Base-by-base conservation (phyloP, 2,329 filamentous ascomycete genomes). In the Fusarium nisikadoi region DNA sequence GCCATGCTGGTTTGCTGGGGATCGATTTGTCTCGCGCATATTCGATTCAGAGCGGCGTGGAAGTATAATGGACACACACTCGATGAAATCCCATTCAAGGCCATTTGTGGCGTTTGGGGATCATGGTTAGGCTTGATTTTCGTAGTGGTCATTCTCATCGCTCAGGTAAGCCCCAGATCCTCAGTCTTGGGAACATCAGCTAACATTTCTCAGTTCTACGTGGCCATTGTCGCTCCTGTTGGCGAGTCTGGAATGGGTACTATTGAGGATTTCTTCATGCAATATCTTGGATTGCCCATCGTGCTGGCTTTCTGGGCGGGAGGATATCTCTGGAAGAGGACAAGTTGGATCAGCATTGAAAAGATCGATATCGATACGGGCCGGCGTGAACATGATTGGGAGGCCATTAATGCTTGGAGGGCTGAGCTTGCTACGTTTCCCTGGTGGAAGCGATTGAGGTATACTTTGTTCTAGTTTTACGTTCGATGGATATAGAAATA, bases 341-440 rank as follows among this genome's bases (percentile, higher is more conserved):
- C 84, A 33, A 86, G 86, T 16, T 92, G 89, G 88, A 83, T 91
- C 61, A 85, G 79, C 33, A 80, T 88, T 5, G 81, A 84, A 27
- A 82, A 92, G 73, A 92, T 93, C 68, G 91, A 93, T 72, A 85
- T 93, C 55, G 90, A 93, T 77, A 86, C 85, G 27, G 91, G 90
- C 62, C 86, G 90, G 52, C 86, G 90, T 63, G 86, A 89, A 79
- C 85, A 91, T 61, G 86, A 92, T 76, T 91, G 88, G 88, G 88
- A 90, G 14, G 80, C 81, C 14, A 89, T 91, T 79, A 85, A 89
- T 76, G 85, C 81, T 27, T 82, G 86, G 73, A 83, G 84, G 43
- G 85, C 81, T 29, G 79, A 83, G 78, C 79, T 88, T n/a, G 85
- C 85, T 17, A 71, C 80, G 6, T 85, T 82, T 82, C 87, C 88